Percentiles rank a stretch among this genome's conserved stretches.
phyloP scores from a whole-genome alignment of 176 grass and related monocot genomes.

The Lolium rigidum region DNA sequence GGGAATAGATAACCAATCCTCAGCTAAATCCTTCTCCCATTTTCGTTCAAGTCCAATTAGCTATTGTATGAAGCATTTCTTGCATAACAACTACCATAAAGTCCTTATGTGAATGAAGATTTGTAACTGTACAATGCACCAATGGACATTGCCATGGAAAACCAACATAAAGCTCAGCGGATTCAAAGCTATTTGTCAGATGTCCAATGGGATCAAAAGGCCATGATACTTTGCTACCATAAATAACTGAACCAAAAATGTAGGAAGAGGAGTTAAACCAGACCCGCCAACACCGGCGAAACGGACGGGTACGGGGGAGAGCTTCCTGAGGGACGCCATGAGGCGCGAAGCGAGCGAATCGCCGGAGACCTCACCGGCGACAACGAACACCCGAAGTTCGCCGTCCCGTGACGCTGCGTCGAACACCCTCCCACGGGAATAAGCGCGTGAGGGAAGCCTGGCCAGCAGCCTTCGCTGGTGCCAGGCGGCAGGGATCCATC shows the following conservation, averaged over 20 bases:
- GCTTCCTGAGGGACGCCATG: constrained; percentile 71
- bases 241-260: too few relatives aligned
- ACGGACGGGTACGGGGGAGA: constrained; percentile 76
- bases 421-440: constrained; percentile 45
- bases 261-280: not conserved
- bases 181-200: not conserved
- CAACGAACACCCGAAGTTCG: constrained; percentile 86
- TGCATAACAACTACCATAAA: not conserved
- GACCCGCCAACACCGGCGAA: constrained; percentile 91
- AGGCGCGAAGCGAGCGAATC: constrained; percentile 84
- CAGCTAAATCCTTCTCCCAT: not conserved
- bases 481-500: constrained; percentile 32
- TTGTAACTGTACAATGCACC: not conserved
- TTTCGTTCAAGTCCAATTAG: constrained; percentile 6
- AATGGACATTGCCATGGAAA: constrained; percentile 7
- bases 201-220: not conserved
- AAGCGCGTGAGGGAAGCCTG: constrained; percentile 23
- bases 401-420: constrained; percentile 75
- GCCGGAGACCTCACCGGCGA: constrained; percentile 96
- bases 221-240: too few relatives aligned
- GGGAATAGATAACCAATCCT: not conserved
- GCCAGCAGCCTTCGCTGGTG: constrained; percentile 4
- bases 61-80: constrained; percentile 12
- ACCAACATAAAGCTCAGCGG: not conserved
- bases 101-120: not conserved